phyloP scores from a whole-genome alignment of 768 basidiomycete genomes.

The Tulasnella sp. region DNA sequence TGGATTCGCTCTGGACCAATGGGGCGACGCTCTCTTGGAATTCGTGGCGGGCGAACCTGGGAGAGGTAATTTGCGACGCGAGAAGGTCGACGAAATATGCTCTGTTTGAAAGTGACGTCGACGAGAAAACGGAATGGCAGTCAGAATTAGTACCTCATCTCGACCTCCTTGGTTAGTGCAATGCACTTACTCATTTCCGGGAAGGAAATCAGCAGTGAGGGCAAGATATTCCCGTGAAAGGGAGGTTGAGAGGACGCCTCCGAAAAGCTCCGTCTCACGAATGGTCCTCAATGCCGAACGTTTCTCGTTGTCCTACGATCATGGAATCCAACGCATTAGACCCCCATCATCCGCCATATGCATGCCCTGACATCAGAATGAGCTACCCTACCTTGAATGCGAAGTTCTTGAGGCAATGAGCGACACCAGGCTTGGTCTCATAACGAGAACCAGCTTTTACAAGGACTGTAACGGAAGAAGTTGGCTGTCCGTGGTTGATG shows the following conservation, averaged over 20 bases:
- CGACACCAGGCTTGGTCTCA: conserved; percentile 83
- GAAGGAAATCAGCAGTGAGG: conserved; percentile 90
- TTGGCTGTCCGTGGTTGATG: conserved; percentile 76
- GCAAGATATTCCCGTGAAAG: conserved; percentile 87
- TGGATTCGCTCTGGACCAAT: conserved; percentile 66
- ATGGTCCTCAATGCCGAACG: conserved; percentile 87
- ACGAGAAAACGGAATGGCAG: neutral
- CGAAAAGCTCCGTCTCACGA: conserved; percentile 89
- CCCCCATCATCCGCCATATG: neutral
- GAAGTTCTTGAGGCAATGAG: conserved; percentile 95
- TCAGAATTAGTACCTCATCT: neutral
- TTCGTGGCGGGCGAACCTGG: conserved; percentile 55
- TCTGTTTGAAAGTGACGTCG: conserved; percentile 42
- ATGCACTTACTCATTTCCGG: conserved; percentile 85
- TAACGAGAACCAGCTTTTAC: conserved; percentile 90
- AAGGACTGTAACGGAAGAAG: conserved; percentile 79
- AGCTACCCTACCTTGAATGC: conserved; percentile 82
- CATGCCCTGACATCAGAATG: neutral
- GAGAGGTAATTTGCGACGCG: conserved; percentile 74
- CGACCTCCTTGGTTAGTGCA: neutral
- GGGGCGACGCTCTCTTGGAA: conserved; percentile 45
- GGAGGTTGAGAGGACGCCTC: conserved; percentile 81
- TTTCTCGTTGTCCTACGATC: conserved; percentile 67
- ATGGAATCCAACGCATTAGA: neutral
- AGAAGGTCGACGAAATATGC: conserved; percentile 87